These are phyloP conservation scores for Aspergillus quadricinctus DNA, from an alignment of 2,329 filamentous ascomycete genomes.

Conservation along the genomic window DNA sequence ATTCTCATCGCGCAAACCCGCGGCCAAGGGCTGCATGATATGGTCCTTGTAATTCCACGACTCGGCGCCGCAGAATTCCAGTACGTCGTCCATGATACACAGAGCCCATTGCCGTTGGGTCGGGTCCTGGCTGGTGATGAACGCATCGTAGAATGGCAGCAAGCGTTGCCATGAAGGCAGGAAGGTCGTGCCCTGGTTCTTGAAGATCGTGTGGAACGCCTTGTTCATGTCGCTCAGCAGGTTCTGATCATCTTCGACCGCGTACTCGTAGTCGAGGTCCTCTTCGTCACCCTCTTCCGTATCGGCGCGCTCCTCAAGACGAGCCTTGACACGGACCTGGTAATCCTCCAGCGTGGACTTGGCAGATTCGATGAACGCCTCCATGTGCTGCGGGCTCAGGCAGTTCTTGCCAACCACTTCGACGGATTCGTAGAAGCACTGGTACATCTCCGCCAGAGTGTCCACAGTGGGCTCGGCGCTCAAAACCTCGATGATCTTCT, in stretches of 20 bases:
- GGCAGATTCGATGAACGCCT: constrained; percentile 79
- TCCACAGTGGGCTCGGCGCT: constrained; percentile 93
- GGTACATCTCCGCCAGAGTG: constrained; percentile 97
- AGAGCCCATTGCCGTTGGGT: constrained; percentile 98
- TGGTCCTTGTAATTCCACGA: constrained; percentile 82
- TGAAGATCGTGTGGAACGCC: constrained; percentile 98
- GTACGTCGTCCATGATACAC: constrained; percentile 96
- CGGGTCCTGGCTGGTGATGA: constrained; percentile 73
- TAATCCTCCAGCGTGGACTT: constrained; percentile 88
- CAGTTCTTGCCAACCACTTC: constrained; percentile 87
- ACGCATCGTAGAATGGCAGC: constrained; percentile 77
- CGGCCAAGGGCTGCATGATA: constrained; percentile 80
- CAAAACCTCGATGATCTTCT: constrained; percentile 89
- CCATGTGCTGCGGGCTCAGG: constrained; percentile 73
- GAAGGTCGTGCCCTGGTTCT: constrained; percentile 84
- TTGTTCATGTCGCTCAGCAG: constrained; percentile 99
- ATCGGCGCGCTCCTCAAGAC: constrained; percentile 78
- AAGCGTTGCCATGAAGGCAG: constrained; percentile 83
- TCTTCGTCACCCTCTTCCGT: constrained; percentile 88
- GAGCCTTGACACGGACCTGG: constrained; percentile 75
- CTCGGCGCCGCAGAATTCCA: constrained; percentile 90
- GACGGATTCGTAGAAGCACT: constrained; percentile 98
- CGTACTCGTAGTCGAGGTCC: constrained; percentile 78
- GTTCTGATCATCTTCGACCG: constrained; percentile 95
- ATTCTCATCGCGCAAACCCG: constrained; percentile 78